Conservation (phyloP, 257 asterid species). For the Prunella vulgaris region DNA sequence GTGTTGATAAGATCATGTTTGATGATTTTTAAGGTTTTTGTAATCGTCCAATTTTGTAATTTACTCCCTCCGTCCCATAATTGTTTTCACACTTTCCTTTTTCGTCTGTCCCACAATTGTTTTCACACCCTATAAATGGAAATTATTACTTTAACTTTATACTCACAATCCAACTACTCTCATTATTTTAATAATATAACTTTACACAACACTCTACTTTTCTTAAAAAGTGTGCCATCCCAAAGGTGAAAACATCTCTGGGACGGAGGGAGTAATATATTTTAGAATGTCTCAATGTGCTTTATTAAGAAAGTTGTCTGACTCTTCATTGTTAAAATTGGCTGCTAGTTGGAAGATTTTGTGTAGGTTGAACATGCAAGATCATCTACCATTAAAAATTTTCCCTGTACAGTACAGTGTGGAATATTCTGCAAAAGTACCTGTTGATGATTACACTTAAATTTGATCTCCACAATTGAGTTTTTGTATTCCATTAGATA, state of each 20-base stretch:
- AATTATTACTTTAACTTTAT: too few relatives aligned
- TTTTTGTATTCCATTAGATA: not conserved
- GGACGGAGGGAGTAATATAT: too few relatives aligned
- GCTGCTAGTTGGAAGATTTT: slow-evolving; percentile 1
- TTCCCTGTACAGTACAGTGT: not conserved
- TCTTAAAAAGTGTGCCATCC: too few relatives aligned
- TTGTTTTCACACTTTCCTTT: too few relatives aligned
- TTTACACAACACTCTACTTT: too few relatives aligned
- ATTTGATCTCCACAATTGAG: not conserved
- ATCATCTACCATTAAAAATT: not conserved
- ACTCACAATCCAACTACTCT: too few relatives aligned
- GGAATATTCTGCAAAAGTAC: not conserved
- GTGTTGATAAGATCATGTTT: not conserved
- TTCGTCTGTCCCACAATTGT: too few relatives aligned
- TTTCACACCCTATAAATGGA: too few relatives aligned
- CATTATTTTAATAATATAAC: too few relatives aligned
- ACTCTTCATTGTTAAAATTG: not conserved
- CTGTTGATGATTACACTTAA: not conserved
- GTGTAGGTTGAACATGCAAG: not conserved
- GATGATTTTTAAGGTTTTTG: not conserved
- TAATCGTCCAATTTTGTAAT: not conserved
- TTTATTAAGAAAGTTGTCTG: not conserved
- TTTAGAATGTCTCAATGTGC: not conserved
- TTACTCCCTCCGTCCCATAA: too few relatives aligned
- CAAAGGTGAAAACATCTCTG: too few relatives aligned